Base-by-base conservation (phyloP, 345 rosid genomes). In the Citrus cavaleriei region DNA sequence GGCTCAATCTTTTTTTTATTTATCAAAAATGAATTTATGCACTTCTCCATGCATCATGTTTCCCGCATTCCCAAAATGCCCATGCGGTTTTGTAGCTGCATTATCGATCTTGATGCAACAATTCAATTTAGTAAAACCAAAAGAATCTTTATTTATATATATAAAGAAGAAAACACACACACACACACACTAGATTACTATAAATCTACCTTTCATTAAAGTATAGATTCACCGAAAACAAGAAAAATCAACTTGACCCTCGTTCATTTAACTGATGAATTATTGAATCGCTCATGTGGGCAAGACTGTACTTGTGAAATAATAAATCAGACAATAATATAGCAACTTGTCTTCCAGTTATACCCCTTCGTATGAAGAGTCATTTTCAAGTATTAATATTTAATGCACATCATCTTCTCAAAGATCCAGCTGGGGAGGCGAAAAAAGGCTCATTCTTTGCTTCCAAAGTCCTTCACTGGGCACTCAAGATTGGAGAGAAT, bases 21-120 rank as follows among this genome's bases (percentile, higher is more conserved):
- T 12, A 42, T 10, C 51, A 42, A 42, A 12, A 10, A 10, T 2
- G 24, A 58, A 22, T 68, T 79, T 65, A 70, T 79, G 65, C 38
- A 76, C 66, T 77, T n/a, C 71, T 75, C 78, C 81, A 62, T 78
- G 78, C 68, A 68, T 68, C 83, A 22, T 68, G 79, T 54, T 76
- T 34, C 35, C 78, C 75, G 32, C 64, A 65, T 46, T 84, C 51
- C 91, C 57, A 72, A 55, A 80, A n/a, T 77, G 77, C 83, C 87
- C 88, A 69, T 80, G 60, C 73, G 70, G 60, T 55, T 75, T 71
- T 74, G 60, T n/a, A n/a, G 30, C 28, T 49, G 4, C 58, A 65
- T 27, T 37, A 30, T 38, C 9, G 68, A 65, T 16, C 65, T 28
- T 37, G 19, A 37, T 24, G 55, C 66, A 54, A 18, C 55, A 38